phyloP scores from a whole-genome alignment of 163 green algal genomes.

The Scenedesmus sp. region DNA sequence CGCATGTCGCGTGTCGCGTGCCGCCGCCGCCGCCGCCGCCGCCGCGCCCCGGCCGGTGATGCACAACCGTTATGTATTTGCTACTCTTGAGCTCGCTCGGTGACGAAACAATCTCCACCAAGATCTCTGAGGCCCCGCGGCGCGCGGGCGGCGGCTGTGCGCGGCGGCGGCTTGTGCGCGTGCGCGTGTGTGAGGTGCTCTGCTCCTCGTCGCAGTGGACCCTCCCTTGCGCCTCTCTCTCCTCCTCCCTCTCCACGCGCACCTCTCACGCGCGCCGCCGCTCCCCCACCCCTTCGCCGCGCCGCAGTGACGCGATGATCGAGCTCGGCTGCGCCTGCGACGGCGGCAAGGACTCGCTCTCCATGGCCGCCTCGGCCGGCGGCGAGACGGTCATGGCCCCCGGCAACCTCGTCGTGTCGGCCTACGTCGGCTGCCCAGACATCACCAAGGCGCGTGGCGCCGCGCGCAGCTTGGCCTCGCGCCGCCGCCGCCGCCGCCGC shows the following conservation, averaged over 20 bases:
- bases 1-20: too few relatives aligned
- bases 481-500: neutral
- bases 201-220: too few relatives aligned
- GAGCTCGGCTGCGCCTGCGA: slow-evolving; percentile 92
- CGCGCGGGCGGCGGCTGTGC: too few relatives aligned
- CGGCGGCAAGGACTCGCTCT: slow-evolving; percentile 98
- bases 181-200: too few relatives aligned
- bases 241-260: too few relatives aligned
- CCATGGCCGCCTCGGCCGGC: slow-evolving; percentile 92
- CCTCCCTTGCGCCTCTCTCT: neutral
- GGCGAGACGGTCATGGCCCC: slow-evolving; percentile 95
- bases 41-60: slow-evolving; percentile 46
- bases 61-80: slow-evolving; percentile 59
- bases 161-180: too few relatives aligned
- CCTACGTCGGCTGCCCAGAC: slow-evolving; percentile 96
- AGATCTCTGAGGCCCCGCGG: slow-evolving; percentile 58
- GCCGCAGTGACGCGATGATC: slow-evolving; percentile 89
- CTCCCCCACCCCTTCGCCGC: neutral
- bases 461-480: neutral
- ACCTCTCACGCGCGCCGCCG: too few relatives aligned
- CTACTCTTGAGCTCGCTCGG: slow-evolving; percentile 58
- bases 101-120: slow-evolving; percentile 61
- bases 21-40: too few relatives aligned
- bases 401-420: slow-evolving; percentile 94
- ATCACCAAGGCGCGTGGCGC: slow-evolving; percentile 80